Evolutionary conservation across 2,329 filamentous ascomycete genomes (phyloP).

Genomic region (Fusarium subglutinans): DNA sequence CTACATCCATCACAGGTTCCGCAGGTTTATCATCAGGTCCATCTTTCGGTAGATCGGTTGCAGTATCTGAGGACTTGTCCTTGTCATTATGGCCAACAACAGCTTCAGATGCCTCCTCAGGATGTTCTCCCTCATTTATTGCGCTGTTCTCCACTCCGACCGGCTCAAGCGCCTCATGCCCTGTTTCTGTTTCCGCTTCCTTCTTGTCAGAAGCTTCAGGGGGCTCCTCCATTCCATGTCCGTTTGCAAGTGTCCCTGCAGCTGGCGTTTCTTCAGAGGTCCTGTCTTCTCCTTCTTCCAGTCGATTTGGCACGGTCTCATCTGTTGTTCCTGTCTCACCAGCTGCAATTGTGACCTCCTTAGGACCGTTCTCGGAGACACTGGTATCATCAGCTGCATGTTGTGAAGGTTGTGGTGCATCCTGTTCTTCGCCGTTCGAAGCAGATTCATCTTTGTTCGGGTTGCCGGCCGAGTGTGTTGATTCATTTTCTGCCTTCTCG

Average conservation of each 20-base stretch:
- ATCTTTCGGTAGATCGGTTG: neutral
- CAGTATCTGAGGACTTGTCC: neutral
- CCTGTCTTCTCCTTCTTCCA: conserved; percentile 5
- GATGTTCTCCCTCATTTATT: neutral
- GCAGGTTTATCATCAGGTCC: neutral
- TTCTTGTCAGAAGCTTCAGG: conserved; percentile 4
- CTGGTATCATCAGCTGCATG: neutral
- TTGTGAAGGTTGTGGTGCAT: neutral
- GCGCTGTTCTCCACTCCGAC: neutral
- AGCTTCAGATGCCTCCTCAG: conserved; percentile 2
- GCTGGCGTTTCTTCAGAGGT: conserved; percentile 3
- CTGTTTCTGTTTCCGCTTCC: neutral
- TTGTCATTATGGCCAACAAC: neutral
- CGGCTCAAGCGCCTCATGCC: neutral
- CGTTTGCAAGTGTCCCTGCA: neutral
- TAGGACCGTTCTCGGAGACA: neutral
- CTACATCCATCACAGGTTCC: neutral
- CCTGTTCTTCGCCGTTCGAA: neutral
- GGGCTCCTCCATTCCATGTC: neutral
- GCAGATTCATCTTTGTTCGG: neutral
- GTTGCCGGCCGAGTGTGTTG: neutral
- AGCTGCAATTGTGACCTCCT: neutral
- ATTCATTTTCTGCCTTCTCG: neutral
- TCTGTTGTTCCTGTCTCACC: conserved; percentile 4
- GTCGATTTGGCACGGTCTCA: neutral